Conservation (phyloP, 352 stramenopile genomes). For the Phytopythium sindhum region DNA sequence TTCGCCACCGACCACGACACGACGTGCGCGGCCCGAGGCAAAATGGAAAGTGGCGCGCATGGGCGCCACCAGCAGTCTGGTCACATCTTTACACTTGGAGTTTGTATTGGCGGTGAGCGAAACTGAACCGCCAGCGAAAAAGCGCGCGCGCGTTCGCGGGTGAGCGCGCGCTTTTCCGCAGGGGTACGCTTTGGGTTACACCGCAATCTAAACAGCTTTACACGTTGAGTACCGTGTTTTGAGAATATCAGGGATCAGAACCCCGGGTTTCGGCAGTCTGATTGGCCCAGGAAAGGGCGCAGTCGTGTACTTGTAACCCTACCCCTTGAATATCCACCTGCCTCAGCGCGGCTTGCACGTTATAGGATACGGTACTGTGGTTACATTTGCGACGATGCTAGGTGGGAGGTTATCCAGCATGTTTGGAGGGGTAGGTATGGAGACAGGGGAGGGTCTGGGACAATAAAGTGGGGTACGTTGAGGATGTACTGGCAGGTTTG, state of each 20-base stretch:
- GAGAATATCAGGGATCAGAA: not conserved
- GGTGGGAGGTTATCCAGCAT: not conserved
- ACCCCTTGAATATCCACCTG: too few relatives aligned
- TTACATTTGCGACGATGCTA: not conserved
- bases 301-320: not conserved
- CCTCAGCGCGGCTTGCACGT: too few relatives aligned
- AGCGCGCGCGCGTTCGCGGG: not conserved
- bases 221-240: not conserved
- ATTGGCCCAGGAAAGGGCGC: not conserved
- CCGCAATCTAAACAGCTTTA: not conserved
- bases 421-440: not conserved
- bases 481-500: too few relatives aligned
- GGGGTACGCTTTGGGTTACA: not conserved
- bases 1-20: not conserved
- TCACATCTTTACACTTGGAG: not conserved
- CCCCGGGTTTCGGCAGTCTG: not conserved
- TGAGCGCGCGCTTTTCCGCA: not conserved
- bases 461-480: too few relatives aligned
- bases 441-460: not conserved
- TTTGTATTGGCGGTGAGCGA: not conserved
- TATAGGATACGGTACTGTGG: too few relatives aligned
- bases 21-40: not conserved
- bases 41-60: conserved; percentile 4
- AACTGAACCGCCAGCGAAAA: conserved; percentile 6
- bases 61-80: not conserved